Percentiles rank a stretch among this genome's conserved stretches.
Conservation (phyloP, 768 basidiomycete genomes). For the Lentinula boryana region DNA sequence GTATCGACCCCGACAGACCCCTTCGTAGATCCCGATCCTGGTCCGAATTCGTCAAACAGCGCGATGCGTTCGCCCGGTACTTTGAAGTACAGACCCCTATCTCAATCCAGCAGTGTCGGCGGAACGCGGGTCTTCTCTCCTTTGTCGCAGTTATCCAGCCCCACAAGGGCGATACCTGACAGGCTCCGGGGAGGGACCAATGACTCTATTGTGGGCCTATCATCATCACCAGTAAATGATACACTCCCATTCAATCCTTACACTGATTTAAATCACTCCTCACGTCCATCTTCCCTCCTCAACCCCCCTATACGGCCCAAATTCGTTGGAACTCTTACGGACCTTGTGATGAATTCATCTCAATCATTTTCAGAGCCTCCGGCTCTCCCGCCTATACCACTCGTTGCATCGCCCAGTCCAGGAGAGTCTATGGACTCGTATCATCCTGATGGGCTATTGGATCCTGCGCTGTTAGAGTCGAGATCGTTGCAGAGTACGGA, state of each 20-base stretch:
- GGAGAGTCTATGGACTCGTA: slow-evolving; percentile 4
- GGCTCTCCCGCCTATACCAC: not conserved
- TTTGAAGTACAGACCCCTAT: not conserved
- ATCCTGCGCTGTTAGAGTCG: not conserved
- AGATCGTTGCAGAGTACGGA: not conserved
- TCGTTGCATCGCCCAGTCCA: not conserved
- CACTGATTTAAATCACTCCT: not conserved
- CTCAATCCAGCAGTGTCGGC: not conserved
- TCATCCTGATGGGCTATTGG: not conserved
- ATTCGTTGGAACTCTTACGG: slow-evolving; percentile 1
- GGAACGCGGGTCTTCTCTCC: not conserved
- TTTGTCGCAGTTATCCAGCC: not conserved
- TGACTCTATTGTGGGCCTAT: not conserved
- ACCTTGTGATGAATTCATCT: not conserved
- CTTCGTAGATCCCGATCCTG: not conserved
- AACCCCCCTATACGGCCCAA: slow-evolving; percentile 3
- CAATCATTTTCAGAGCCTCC: not conserved
- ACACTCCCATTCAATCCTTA: not conserved
- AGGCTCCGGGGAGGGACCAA: not conserved
- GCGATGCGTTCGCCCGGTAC: not conserved
- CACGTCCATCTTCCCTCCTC: not conserved
- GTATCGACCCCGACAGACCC: not conserved
- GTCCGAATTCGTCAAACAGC: not conserved
- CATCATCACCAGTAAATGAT: not conserved
- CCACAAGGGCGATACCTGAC: not conserved